Evolutionary conservation across 2,329 filamentous ascomycete genomes (phyloP), one percentile per base, ranked within the genome.

Genomic region (Botrytis aclada): DNA sequence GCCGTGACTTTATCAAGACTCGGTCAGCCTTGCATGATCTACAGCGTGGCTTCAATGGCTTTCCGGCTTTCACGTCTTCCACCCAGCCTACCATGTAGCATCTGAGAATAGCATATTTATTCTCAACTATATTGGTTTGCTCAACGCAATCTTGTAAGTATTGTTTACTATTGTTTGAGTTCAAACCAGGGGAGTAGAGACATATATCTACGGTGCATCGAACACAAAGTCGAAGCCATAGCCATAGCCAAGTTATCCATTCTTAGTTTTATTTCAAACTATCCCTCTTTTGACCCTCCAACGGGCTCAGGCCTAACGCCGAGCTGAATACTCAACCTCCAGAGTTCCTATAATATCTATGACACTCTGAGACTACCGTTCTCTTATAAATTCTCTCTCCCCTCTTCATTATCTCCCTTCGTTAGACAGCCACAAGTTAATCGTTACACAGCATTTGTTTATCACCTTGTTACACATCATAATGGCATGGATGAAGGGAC

Each of bases 401-500:
- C 18, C 37, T n/a, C 45, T 37, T 18, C 29, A 29, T 22, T 20
- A 22, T 20, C 16, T n/a, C 20, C 3, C 32, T 43, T 69, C 20
- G 9, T 51, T 41, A 22, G 6, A 54, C 25, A 69, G 41, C 51
- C 41, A 69, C 39, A n/a, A 10, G 12, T 64, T 61, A 47, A 41
- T 72, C 8, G 14, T 69, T 62, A 32, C 25, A 25, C 63, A 72
- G 39, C 16, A 61, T 69, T 51, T 45, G 41, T 29, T 16, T 69
- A 69, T 47, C 63, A 14, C 10, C 58, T 16, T 22, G 54, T 41
- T 61, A 10, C 22, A 60, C 54, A 5, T 61, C 39, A 72, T 1
- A 7, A 72, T 72, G 70, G 63, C 70, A 29, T 72, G 70, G 70
- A 61, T 72, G 63, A 69, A 61, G 34, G 64, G 25, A 47, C 41